These are phyloP conservation scores for Teunomyces gatunensis DNA, from an alignment of 805 yeast species.

Conservation along the genomic window DNA sequence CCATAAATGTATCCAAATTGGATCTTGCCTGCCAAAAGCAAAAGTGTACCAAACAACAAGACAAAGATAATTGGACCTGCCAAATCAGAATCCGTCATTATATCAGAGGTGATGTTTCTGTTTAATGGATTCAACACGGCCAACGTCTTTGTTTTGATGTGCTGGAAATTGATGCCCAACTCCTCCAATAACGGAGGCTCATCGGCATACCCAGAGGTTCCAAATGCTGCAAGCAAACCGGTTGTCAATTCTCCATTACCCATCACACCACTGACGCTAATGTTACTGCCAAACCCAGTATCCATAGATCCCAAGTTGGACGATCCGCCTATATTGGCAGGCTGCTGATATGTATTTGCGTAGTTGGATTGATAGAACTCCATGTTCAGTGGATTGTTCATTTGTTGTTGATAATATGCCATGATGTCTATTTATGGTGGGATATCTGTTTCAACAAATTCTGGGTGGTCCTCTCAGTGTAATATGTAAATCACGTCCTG, in stretches of 20 bases:
- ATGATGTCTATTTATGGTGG: constrained; percentile 13
- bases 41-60: constrained; percentile 76
- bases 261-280: constrained; percentile 43
- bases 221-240: constrained; percentile 88
- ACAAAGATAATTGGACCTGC: constrained; percentile 95
- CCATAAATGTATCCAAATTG: constrained; percentile 98
- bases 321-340: constrained; percentile 15
- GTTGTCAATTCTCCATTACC: constrained; percentile 52
- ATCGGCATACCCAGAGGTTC: constrained; percentile 91
- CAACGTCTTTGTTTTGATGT: constrained; percentile 78
- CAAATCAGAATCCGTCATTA: constrained; percentile 81
- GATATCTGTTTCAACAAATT: neutral
- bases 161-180: constrained; percentile 86
- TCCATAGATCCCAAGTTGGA: constrained; percentile 39
- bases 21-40: constrained; percentile 85
- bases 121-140: constrained; percentile 82
- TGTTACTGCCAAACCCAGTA: constrained; percentile 31
- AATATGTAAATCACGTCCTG: constrained; percentile 2
- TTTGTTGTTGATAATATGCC: constrained; percentile 42
- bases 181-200: constrained; percentile 93
- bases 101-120: constrained; percentile 60
- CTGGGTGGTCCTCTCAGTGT: neutral
- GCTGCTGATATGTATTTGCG: constrained; percentile 24
- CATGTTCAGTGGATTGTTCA: constrained; percentile 33
- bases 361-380: constrained; percentile 44